Evolutionary conservation across 768 basidiomycete species (phyloP).

Genomic region (Mycena leptocephala): DNA sequence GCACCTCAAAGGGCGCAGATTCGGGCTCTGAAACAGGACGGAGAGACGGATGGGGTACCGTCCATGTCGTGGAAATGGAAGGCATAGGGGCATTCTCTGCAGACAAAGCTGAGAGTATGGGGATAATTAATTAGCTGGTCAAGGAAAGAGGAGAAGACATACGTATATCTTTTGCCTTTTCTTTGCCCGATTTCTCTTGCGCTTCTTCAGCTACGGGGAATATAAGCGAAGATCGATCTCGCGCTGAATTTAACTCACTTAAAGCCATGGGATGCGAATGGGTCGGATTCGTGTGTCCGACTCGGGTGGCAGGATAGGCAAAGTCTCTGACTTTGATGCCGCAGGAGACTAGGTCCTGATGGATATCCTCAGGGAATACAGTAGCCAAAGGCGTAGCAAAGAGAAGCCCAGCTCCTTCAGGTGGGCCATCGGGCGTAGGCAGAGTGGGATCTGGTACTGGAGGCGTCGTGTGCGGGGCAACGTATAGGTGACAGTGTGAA

Average conservation of each 20-base stretch:
- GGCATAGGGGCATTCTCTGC: conserved; percentile 28
- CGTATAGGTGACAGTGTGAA: neutral
- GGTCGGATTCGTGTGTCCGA: conserved; percentile 15
- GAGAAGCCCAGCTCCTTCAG: neutral
- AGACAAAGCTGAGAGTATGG: neutral
- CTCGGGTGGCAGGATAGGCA: conserved; percentile 23
- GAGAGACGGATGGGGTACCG: conserved; percentile 20
- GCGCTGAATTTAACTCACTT: neutral
- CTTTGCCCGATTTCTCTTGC: neutral
- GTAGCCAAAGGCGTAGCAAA: neutral
- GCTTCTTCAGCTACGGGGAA: neutral
- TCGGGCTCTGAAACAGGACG: conserved; percentile 5
- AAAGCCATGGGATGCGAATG: conserved; percentile 1
- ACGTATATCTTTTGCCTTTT: neutral
- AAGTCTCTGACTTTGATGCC: conserved; percentile 37
- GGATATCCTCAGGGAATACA: conserved; percentile 13
- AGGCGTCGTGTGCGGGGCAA: neutral
- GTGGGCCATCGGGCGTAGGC: neutral
- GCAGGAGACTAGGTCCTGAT: neutral
- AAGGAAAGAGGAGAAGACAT: neutral
- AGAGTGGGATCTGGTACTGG: neutral
- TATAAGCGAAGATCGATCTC: neutral
- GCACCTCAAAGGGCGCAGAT: neutral
- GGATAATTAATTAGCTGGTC: neutral
- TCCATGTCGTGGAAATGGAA: conserved; percentile 12